Conservation (phyloP, 1,284 basidiomycete genomes). For the Anthracocystis setariae region DNA sequence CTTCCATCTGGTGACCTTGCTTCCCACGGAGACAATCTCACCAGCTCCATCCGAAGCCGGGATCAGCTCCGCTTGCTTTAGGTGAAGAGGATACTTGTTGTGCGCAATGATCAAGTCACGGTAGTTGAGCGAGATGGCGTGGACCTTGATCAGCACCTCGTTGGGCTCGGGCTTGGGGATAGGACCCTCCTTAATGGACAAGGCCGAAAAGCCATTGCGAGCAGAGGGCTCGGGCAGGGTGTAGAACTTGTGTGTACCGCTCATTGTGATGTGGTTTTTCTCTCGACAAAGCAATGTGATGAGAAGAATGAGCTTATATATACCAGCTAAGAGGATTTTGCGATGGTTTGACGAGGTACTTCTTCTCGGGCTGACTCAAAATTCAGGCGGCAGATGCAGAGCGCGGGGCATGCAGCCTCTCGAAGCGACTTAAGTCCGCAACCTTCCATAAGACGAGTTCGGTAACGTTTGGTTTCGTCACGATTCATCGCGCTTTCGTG, state of each 20-base stretch:
- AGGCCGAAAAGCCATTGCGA: slow-evolving; percentile 34
- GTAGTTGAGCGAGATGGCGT: slow-evolving; percentile 69
- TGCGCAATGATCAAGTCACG: slow-evolving; percentile 58
- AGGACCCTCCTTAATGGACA: slow-evolving; percentile 39
- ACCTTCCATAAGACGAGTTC: background rate
- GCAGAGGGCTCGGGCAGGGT: slow-evolving; percentile 34
- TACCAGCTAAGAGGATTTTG: too few species aligned
- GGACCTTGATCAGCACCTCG: slow-evolving; percentile 65
- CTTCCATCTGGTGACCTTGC: slow-evolving; percentile 72
- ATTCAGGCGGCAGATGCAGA: too few species aligned
- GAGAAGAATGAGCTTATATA: background rate
- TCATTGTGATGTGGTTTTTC: slow-evolving; percentile 11
- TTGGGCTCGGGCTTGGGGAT: slow-evolving; percentile 51
- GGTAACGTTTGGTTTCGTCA: background rate
- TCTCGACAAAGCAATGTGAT: background rate
- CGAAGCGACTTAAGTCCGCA: background rate
- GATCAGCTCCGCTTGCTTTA: slow-evolving; percentile 67
- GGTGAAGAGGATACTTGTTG: slow-evolving; percentile 36
- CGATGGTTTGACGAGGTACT: too few species aligned
- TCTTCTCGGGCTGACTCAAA: too few species aligned
- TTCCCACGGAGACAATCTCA: slow-evolving; percentile 73
- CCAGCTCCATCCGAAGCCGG: slow-evolving; percentile 76
- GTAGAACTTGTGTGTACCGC: slow-evolving; percentile 37
- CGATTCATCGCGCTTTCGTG: background rate
- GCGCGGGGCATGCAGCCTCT: background rate